A percentile compares a stretch with the other conserved stretches of the same genome.
Evolutionary conservation across 2,329 filamentous ascomycete genomes (phyloP).

Genomic region (Calonectria multiphialidica): DNA sequence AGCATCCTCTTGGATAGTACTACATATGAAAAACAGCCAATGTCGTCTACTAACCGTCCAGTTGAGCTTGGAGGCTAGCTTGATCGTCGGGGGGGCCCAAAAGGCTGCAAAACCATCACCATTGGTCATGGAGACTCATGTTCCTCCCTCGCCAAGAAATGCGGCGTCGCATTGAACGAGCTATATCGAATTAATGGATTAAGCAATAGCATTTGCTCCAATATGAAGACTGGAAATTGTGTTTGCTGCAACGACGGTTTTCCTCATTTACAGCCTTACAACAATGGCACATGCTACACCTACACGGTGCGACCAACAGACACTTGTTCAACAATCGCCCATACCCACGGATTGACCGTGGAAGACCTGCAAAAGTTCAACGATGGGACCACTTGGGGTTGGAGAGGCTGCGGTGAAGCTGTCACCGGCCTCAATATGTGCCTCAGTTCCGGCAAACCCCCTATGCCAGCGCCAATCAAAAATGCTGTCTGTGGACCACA

Average conservation of each 20-base stretch:
- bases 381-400: conserved; percentile 45
- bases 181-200: neutral
- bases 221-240: neutral
- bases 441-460: conserved; percentile 42
- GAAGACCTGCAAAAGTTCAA: neutral
- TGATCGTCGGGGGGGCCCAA: neutral
- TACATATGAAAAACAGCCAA: neutral
- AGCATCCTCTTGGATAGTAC: neutral
- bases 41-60: too few species aligned
- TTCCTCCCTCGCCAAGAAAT: neutral
- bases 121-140: neutral
- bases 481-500: conserved; percentile 46
- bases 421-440: conserved; percentile 38
- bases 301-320: neutral
- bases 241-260: neutral
- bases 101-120: neutral
- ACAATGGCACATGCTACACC: neutral
- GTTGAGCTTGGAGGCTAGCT: neutral
- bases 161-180: neutral
- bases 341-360: neutral
- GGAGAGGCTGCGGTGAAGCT: conserved; percentile 39
- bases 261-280: neutral
- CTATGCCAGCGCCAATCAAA: conserved; percentile 41
- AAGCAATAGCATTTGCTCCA: neutral
- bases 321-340: neutral